Conservation (phyloP, 2,329 filamentous ascomycete genomes). For the Venturia carpophila region DNA sequence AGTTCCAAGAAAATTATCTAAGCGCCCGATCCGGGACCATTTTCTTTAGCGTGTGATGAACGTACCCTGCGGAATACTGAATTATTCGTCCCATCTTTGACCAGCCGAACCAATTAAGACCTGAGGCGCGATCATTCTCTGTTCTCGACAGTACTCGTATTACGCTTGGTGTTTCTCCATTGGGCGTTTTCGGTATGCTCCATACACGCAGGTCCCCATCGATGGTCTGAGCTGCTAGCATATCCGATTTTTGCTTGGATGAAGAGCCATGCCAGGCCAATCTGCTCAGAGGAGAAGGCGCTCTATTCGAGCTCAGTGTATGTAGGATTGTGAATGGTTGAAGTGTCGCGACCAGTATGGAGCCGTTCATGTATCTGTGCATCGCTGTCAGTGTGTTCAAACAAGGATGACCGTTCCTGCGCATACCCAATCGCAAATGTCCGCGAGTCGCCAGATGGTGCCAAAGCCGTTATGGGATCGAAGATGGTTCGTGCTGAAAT, state of each 20-base stretch:
- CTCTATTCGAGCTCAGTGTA: constrained; percentile 75
- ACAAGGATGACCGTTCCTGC: neutral
- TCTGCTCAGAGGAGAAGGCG: constrained; percentile 78
- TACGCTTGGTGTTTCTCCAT: constrained; percentile 71
- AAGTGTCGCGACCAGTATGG: constrained; percentile 79
- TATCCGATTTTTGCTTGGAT: constrained; percentile 91
- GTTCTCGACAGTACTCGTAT: constrained; percentile 78
- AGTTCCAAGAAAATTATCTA: neutral
- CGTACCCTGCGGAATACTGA: constrained; percentile 84
- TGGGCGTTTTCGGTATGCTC: constrained; percentile 81
- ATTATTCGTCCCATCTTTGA: constrained; percentile 96
- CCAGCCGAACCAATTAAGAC: constrained; percentile 95
- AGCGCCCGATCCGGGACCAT: constrained; percentile 1
- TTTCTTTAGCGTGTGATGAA: constrained; percentile 25
- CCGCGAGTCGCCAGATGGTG: constrained; percentile 79
- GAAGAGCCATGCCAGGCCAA: constrained; percentile 96
- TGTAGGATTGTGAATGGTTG: constrained; percentile 94
- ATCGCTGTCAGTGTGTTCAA: neutral
- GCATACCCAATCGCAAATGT: constrained; percentile 92
- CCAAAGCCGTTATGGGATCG: constrained; percentile 88
- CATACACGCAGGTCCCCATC: constrained; percentile 92
- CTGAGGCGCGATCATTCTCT: constrained; percentile 58
- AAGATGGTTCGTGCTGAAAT: constrained; percentile 87
- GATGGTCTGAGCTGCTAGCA: constrained; percentile 86
- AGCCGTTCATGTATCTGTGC: constrained; percentile 83